Base-by-base conservation (phyloP, 2,329 filamentous ascomycete genomes). In the Knufia petricola region DNA sequence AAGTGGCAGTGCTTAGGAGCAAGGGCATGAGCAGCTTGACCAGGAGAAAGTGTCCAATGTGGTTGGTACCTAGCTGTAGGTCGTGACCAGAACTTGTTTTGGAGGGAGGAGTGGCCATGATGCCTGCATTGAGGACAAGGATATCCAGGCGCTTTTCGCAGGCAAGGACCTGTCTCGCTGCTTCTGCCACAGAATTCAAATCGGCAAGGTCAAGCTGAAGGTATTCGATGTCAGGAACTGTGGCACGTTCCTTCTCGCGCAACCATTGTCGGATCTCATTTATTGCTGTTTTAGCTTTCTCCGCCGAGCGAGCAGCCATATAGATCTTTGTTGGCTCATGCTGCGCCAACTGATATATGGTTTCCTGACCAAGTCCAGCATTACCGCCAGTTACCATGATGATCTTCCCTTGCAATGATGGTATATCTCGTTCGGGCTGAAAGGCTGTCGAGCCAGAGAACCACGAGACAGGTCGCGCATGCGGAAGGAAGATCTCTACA, bases 291-390 rank as follows among this genome's bases (percentile, higher is more conserved):
- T 65, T 69, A 9, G 69, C 69, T 39, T 69, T 64, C 36, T 59
- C 54, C 43, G 63, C 63, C 17, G 65, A 72, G 39, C 76, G 71
- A 2, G 74, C 74, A 12, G 69, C 74, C 50, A 81, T 69, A 63
- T 74, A 79, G 52, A 80, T 73, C 49, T 75, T 70, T 1, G 64
- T 63, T 1, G 77, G 75, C 6, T 65, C 59, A 58, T 78, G 76
- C 49, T 64, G 65, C n/a, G 70, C 70, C 37, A 77, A 65, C 46
- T 71, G 66, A 30, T 68, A 57, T 37, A 75, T 60, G 6, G 71
- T 69, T 54, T 73, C 67, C 59, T 66, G 67, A 28, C 72, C 72
- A 21, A 73, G 63, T 7, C 71, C 71, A 21, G 61, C 56, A 52
- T 72, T 74, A 23, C 71, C 74, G 46, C 74, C 75, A 2, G 74